Evolutionary conservation across 192 early-diverging fungal species (phyloP).

Genomic region (Martensiomyces pterosporus): DNA sequence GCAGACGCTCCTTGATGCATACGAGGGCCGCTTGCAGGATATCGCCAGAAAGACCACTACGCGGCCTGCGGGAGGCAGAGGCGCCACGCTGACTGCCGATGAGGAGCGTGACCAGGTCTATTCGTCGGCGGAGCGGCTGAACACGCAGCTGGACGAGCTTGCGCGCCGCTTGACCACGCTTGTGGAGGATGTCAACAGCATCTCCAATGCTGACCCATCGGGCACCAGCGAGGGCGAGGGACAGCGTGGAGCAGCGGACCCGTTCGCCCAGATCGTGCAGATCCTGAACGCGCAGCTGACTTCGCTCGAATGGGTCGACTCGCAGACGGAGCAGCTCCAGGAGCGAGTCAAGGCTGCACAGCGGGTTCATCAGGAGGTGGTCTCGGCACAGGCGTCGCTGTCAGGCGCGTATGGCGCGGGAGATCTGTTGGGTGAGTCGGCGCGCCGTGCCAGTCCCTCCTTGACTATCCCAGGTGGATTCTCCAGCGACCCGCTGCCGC

Average conservation of each 20-base stretch:
- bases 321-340: constrained; percentile 40
- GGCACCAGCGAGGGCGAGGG: constrained; percentile 12
- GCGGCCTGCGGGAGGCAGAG: constrained; percentile 40
- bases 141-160: constrained; percentile 85
- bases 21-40: constrained; percentile 57
- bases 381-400: too few relatives aligned
- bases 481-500: constrained; percentile 28
- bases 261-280: constrained; percentile 73
- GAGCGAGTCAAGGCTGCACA: constrained; percentile 39
- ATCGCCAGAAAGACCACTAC: constrained; percentile 54
- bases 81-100: constrained; percentile 60
- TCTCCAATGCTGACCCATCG: constrained; percentile 11
- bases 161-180: constrained; percentile 69
- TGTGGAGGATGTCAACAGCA: constrained; percentile 83
- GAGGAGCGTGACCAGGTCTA: constrained; percentile 85
- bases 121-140: constrained; percentile 78
- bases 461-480: constrained; percentile 31
- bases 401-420: too few relatives aligned
- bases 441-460: too few relatives aligned
- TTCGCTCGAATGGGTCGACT: constrained; percentile 95
- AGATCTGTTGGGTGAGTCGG: too few relatives aligned
- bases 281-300: constrained; percentile 91
- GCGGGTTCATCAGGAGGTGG: constrained; percentile 34
- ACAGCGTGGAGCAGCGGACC: constrained; percentile 29
- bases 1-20: constrained; percentile 70